These are phyloP conservation scores for Leucosporidium creatinivorum DNA, from an alignment of 768 basidiomycete genomes.

Conservation along the genomic window DNA sequence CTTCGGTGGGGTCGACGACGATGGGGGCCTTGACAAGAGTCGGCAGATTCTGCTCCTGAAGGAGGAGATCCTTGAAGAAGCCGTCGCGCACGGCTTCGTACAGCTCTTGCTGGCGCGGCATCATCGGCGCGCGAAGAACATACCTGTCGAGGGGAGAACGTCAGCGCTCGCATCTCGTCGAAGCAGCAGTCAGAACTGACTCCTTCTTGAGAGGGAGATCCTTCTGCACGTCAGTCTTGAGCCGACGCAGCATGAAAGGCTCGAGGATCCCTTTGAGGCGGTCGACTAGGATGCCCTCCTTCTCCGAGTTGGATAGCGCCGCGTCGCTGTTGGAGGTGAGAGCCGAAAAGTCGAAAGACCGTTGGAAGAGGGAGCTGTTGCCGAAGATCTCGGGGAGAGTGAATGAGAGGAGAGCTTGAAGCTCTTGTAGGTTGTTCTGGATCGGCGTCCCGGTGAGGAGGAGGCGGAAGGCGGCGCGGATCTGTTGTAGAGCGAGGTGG, in stretches of 20 bases:
- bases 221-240: constrained; percentile 81
- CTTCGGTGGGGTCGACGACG: not conserved
- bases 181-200: not conserved
- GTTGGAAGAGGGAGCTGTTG: constrained; percentile 45
- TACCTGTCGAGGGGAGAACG: constrained; percentile 64
- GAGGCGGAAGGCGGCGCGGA: constrained; percentile 74
- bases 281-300: constrained; percentile 22
- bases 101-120: too few species aligned
- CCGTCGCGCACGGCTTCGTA: constrained; percentile 47
- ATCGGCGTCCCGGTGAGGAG: constrained; percentile 91
- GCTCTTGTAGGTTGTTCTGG: constrained; percentile 92
- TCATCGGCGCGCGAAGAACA: constrained; percentile 48
- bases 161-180: constrained; percentile 41
- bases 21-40: not conserved
- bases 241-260: constrained; percentile 84
- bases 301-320: constrained; percentile 40
- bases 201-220: constrained; percentile 60
- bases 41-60: not conserved
- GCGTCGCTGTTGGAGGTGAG: constrained; percentile 57
- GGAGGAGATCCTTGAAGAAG: not conserved
- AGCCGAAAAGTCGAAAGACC: constrained; percentile 15
- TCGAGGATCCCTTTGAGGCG: constrained; percentile 63
- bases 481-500: constrained; percentile 85
- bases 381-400: constrained; percentile 89
- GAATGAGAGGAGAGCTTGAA: constrained; percentile 96